Evolutionary conservation across 345 rosid species (phyloP), one percentile per base, ranked within the genome.

Genomic region (Pseudoturritis turrita): DNA sequence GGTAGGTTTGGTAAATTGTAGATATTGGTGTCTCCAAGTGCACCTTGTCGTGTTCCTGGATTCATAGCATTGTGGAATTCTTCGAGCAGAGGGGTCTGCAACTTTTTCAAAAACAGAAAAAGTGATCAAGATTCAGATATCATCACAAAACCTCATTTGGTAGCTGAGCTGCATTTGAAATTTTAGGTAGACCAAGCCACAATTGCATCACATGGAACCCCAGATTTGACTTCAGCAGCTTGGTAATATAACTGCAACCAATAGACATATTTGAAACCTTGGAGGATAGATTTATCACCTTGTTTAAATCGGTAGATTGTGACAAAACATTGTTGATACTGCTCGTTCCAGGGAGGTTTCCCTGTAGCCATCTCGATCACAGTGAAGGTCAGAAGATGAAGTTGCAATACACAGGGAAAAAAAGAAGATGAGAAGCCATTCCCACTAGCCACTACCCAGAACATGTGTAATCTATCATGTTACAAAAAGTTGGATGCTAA

Each of bases 281-380:
- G 40, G 31, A 73, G 33, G 47, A 79, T 66, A n/a, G 15, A 23
- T 36, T 71, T 21, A 56, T 71, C 70, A 88, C 98, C 89, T 90
- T 88, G 76, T 85, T 85, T 70, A 90, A 68, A 65, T 83, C 84
- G 25, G 85, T 78, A 49, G 97, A 83, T 10, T 79, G 78, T 52
- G 83, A 74, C 62, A 76, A 49, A 76, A 86, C 79, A 46, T 79
- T 81, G 74, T 84, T 94, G 92, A 76, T 84, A 94, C 73, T 91
- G 92, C 79, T 89, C 89, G 70, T 96, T 94, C 98, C 97, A 91
- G 12, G 98, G 97, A 81, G 97, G 95, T 81, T 94, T 91, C 73
- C 98, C 97, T 4, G 96, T 89, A 41, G 96, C 98, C 97, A 94
- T 94, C 82, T 94, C 98, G 57, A 94, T 94, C 71, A 94, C 92